Conservation (phyloP, 2,329 filamentous ascomycete species). For the Penicillium carneum region DNA sequence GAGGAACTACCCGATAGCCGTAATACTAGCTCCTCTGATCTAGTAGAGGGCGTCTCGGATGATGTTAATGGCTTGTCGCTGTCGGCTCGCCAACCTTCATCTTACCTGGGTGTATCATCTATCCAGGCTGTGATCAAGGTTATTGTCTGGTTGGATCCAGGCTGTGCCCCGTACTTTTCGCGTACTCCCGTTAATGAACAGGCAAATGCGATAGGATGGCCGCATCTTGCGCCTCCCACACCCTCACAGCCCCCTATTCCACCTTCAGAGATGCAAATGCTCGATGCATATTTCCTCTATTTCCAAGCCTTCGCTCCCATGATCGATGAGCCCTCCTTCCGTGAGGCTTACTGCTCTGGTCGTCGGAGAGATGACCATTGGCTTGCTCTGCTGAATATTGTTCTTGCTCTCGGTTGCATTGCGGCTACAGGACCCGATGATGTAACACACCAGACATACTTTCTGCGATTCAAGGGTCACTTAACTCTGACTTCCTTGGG, state of each 20-base stretch:
- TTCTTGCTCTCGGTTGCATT: slow-evolving; percentile 77
- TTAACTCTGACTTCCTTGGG: slow-evolving; percentile 72
- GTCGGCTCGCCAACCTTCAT: slow-evolving; percentile 66
- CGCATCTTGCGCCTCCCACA: slow-evolving; percentile 49
- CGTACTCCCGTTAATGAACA: slow-evolving; percentile 44
- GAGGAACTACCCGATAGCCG: slow-evolving; percentile 61
- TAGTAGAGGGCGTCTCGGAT: slow-evolving; percentile 70
- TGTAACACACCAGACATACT: slow-evolving; percentile 73
- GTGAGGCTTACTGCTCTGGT: slow-evolving; percentile 68
- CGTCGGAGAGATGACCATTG: slow-evolving; percentile 72
- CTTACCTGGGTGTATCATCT: slow-evolving; percentile 76
- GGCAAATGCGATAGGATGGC: slow-evolving; percentile 32
- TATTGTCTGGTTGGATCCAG: slow-evolving; percentile 65
- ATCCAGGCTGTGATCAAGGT: slow-evolving; percentile 77
- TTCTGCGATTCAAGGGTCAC: slow-evolving; percentile 71
- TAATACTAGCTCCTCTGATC: slow-evolving; percentile 61
- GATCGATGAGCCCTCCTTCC: slow-evolving; percentile 74
- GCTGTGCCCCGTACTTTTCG: slow-evolving; percentile 57
- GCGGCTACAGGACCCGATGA: slow-evolving; percentile 69
- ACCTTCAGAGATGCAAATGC: slow-evolving; percentile 71
- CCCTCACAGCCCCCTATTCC: slow-evolving; percentile 61
- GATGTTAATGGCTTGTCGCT: slow-evolving; percentile 74
- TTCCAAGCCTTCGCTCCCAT: slow-evolving; percentile 76
- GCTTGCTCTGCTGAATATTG: slow-evolving; percentile 76
- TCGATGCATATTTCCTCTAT: slow-evolving; percentile 78